Conservation (phyloP, 2,329 filamentous ascomycete species). For the Byssothecium circinans region DNA sequence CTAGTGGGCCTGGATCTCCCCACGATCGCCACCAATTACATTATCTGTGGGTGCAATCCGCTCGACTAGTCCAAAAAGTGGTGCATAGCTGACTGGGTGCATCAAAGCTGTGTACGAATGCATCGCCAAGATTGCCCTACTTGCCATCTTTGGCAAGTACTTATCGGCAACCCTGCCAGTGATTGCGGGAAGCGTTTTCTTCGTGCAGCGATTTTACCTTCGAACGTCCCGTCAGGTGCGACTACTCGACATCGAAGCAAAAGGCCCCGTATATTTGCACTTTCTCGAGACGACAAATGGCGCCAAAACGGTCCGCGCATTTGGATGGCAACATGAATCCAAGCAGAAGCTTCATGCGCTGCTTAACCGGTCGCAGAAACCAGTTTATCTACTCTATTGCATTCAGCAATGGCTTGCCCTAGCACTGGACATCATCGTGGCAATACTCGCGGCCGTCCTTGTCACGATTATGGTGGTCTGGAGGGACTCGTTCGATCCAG, state of each 20-base stretch:
- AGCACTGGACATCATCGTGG: slow-evolving; percentile 39
- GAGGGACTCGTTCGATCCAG: slow-evolving; percentile 44
- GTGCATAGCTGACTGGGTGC: slow-evolving; percentile 3
- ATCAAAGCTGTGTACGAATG: slow-evolving; percentile 10
- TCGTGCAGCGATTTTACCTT: slow-evolving; percentile 47
- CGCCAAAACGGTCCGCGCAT: slow-evolving; percentile 51
- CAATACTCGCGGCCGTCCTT: slow-evolving; percentile 35
- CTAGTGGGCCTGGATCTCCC: slow-evolving; percentile 9
- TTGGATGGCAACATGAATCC: slow-evolving; percentile 42
- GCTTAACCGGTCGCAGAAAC: slow-evolving; percentile 42
- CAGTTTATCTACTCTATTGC: slow-evolving; percentile 42
- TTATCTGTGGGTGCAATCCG: slow-evolving; percentile 7
- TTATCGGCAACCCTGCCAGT: slow-evolving; percentile 4
- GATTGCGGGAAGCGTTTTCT: slow-evolving; percentile 17
- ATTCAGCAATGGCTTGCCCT: slow-evolving; percentile 45
- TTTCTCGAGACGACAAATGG: slow-evolving; percentile 52
- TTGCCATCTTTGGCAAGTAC: slow-evolving; percentile 5
- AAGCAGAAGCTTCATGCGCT: slow-evolving; percentile 3
- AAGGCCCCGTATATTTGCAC: slow-evolving; percentile 50
- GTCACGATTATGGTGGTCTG: slow-evolving; percentile 34
- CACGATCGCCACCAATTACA: slow-evolving; percentile 10
- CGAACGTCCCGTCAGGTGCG: slow-evolving; percentile 50
- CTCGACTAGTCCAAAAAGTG: background rate
- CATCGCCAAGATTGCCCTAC: slow-evolving; percentile 6
- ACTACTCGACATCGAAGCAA: slow-evolving; percentile 53